Base-by-base conservation (phyloP, 2,329 filamentous ascomycete genomes). In the Leptographium radiaticola region DNA sequence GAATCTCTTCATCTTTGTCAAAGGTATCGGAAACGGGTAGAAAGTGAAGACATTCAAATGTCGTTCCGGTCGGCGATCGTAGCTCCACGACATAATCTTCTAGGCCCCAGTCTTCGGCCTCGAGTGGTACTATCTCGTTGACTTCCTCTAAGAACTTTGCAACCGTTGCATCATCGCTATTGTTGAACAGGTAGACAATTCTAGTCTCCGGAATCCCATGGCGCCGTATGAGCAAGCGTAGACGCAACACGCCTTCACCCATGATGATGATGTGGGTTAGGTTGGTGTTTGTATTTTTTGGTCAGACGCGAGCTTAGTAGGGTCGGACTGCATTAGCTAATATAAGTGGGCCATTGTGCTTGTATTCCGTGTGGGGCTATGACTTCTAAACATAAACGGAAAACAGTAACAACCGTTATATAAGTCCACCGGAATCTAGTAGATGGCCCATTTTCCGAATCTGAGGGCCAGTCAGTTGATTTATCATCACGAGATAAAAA, bases 71-170 rank as follows among this genome's bases (percentile, higher is more conserved):
- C 33, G 63, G 62, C 53, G 76, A 74, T 20, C 68, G 67, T 4
- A 95, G 75, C 67, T 94, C 87, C 34, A 95, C 87, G 10, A 79
- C 79, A 67, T 97, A 97, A 65, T 96, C 88, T 63, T 96, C 90
- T 4, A 95, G 70, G 0, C 88, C 89, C 88, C 89, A 95, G 56
- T 89, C 75, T 43, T 76, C 75, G 54, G 83, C 82, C 70, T 95
- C 89, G 0, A 97, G 79, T 0, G 90, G 89, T 2, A 96, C 72
- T 16, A 86, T 76, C 45, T 87, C 80, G 67, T 94, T 90, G 60
- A 96, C 74, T 57, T 88, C 79, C 58, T 86, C 81, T 40, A 96
- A 74, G 2, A 96, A 77, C 60, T 85, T 81, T 34, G 86, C 78
- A 56, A 95, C 75, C 2, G 88, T 95, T 52, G 82, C 75, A 47